Evolutionary conservation across 106 monocot species (phyloP), one percentile per base, ranked within the genome.

Genomic region (Xerophyta viscosa): DNA sequence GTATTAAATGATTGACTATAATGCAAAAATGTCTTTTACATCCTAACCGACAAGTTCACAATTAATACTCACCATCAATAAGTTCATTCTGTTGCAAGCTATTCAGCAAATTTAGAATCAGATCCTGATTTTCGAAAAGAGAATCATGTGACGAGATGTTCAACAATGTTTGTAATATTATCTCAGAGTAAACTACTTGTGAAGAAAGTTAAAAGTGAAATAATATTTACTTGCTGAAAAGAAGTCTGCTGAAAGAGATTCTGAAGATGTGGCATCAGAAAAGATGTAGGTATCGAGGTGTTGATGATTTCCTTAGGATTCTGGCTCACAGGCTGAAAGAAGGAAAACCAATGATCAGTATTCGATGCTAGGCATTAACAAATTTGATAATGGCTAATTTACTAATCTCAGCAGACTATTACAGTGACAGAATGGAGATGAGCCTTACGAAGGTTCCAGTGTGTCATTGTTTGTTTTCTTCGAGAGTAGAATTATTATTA

Each of bases 241-340:
- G 81, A 81, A 49, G 84, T 79, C 59, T 88, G 94, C 30, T 82
- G 81, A 60, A 81, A 69, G 64, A 96, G 75, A 73, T 89, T 88
- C 52, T 96, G 81, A 66, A 96, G 94, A 29, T 96, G 94, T 61
- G 94, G 85, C 67, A 89, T 58, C 13, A 96, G 60, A 60, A 84
- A 37, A 27, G 84, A 81, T 51, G 88, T 74, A 48, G 88, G 85
- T 55, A 96, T 36, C 27, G 69, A 54, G 24, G 58, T 70, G 66
- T 72, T 84, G 46, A 26, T 58, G 37, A 79, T 41, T 61, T 87
- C 88, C 71, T 78, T 96, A 15, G 71, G 33, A 2, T 59, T 26
- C 54, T 74, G 77, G 54, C 45, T 73, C 27, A 50, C 27, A 52
- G 65, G 66, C 83, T 83, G 79, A 36, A 50, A 67, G 36, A 54